Base-by-base conservation (phyloP, 768 basidiomycete species). In the Grammothele lineata region DNA sequence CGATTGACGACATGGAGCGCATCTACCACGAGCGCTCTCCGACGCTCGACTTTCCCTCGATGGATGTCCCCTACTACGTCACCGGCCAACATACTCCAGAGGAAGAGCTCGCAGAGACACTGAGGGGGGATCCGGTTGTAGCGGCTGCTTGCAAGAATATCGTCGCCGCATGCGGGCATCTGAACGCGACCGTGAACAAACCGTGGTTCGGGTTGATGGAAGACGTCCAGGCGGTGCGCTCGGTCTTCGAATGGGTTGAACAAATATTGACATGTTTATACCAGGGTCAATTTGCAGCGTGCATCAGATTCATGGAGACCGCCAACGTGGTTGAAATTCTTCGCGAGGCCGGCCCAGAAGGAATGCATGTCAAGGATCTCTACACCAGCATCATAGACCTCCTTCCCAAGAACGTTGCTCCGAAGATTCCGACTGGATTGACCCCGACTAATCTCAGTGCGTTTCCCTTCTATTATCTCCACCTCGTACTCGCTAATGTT, bases 231-330 rank as follows among this genome's bases (percentile, higher is more conserved):
- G 75, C 76, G 22, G 67, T 88, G 83, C 55, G 84, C 18, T 10
- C 37, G 23, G 1, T 17, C 14, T 23, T 17, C 26, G 22, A 22
- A 17, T 4, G 4, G 11, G 43, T 3, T 14, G n/a, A 1, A 11
- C n/a, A 18, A 3, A 4, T 32, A 4, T 27, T 39, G 15, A 39
- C 10, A 26, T 26, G 25, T 39, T 5, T 18, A 4, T 9, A 15
- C 17, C 43, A 87, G 83, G 85, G 85, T 57, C 81, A 86, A 58
- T 69, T 88, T 14, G 82, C 86, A 0, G 78, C 83, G 5, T 86
- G 83, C 57, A 68, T 90, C 64, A 79, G 86, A 12, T 70, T 89
- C 26, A 61, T 89, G 15, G 86, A 89, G 60, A 81, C 83, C 3
- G 75, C 85, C 1, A 81, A 88, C 56, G 73, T 80, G 27, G 74